Conservation (phyloP, 257 asterid species). For the Forsythia viridissima region DNA sequence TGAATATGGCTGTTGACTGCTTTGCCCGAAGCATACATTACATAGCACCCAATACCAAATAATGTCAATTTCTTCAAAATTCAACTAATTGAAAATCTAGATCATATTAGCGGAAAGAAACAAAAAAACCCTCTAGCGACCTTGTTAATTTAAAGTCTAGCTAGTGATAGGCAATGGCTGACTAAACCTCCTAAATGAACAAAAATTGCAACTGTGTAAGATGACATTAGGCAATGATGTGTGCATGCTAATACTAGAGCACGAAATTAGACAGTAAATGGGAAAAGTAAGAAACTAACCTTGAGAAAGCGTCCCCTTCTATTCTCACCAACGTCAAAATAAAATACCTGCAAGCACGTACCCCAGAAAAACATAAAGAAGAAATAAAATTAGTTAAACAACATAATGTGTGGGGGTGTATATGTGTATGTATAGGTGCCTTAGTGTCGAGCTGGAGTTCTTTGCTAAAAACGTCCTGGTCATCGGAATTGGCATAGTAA, state of each 20-base stretch:
- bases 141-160: neutral
- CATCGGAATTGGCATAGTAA: conserved; percentile 85
- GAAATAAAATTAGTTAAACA: neutral
- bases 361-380: conserved; percentile 14
- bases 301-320: conserved; percentile 97
- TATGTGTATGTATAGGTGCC: conserved; percentile 42
- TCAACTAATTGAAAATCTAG: neutral
- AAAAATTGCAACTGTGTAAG: neutral
- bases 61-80: neutral
- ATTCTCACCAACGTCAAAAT: conserved; percentile 93
- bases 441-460: conserved; percentile 94
- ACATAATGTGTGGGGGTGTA: neutral
- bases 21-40: neutral
- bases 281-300: conserved; percentile 43
- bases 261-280: neutral
- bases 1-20: neutral
- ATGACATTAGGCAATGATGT: neutral
- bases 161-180: neutral
- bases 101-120: neutral
- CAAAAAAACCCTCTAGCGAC: neutral
- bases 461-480: conserved; percentile 80
- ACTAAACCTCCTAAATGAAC: neutral
- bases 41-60: neutral
- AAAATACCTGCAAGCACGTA: conserved; percentile 66
- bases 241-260: neutral